These are phyloP conservation scores for Euptelea pleiosperma DNA, from an alignment of 164 flowering plant genomes.

Conservation along the genomic window DNA sequence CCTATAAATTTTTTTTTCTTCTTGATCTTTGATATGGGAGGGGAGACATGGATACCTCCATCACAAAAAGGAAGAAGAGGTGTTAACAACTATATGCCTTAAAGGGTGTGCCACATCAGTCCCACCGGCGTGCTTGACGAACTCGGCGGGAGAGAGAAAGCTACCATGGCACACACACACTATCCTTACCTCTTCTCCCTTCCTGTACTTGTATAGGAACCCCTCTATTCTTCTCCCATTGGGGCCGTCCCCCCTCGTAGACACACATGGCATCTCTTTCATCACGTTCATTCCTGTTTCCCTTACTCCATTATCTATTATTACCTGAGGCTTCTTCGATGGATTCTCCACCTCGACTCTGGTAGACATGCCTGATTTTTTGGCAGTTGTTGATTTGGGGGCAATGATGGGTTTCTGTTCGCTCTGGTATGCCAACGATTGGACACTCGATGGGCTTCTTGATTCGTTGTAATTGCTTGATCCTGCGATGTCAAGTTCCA, in stretches of 20 bases:
- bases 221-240: slow-evolving; percentile 68
- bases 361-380: slow-evolving; percentile 8
- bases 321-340: slow-evolving; percentile 4
- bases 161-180: slow-evolving; percentile 90
- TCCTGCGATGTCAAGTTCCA: slow-evolving; percentile 19
- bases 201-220: slow-evolving; percentile 60
- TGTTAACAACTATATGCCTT: slow-evolving; percentile 69
- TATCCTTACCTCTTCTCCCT: slow-evolving; percentile 76
- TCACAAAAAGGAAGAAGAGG: slow-evolving; percentile 33
- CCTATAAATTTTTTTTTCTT: no score
- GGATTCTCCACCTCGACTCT: slow-evolving; percentile 13
- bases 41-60: no score
- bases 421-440: slow-evolving; percentile 19
- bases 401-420: slow-evolving; percentile 19
- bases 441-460: slow-evolving; percentile 32
- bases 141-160: slow-evolving; percentile 80
- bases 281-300: slow-evolving; percentile 38
- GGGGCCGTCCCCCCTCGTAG: slow-evolving; percentile 71
- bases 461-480: slow-evolving; percentile 30
- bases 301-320: slow-evolving; percentile 4
- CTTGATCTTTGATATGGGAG: no score
- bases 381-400: slow-evolving; percentile 6
- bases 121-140: slow-evolving; percentile 85
- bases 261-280: slow-evolving; percentile 77
- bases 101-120: slow-evolving; percentile 70